These are phyloP conservation scores for Gigaspora rosea DNA, from an alignment of 192 early-diverging fungal genomes.

Conservation along the genomic window DNA sequence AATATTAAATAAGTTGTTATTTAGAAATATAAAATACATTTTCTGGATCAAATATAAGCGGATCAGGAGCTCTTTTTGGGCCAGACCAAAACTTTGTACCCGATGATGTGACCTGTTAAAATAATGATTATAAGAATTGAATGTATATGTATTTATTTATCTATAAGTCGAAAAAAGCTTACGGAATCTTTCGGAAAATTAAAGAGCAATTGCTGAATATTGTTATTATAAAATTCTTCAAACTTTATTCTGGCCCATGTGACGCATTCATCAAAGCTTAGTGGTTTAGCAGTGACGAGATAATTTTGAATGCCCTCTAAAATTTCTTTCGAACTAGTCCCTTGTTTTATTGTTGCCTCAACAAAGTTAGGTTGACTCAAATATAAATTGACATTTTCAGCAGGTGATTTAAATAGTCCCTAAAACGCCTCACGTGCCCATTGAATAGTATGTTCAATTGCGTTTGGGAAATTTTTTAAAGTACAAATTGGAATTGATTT, in stretches of 20 bases:
- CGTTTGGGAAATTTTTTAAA: constrained; percentile 88
- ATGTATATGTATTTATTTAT: neutral
- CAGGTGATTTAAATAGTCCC: constrained; percentile 87
- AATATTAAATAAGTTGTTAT: constrained; percentile 4
- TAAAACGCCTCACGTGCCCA: constrained; percentile 99
- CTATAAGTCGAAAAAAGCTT: neutral
- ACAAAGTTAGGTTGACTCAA: constrained; percentile 85
- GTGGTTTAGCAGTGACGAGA: constrained; percentile 77
- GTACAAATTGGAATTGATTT: constrained; percentile 92
- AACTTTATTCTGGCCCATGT: constrained; percentile 90
- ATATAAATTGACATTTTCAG: constrained; percentile 94
- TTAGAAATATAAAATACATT: constrained; percentile 48
- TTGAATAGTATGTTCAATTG: constrained; percentile 86
- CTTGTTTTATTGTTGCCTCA: constrained; percentile 74
- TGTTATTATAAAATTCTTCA: constrained; percentile 92
- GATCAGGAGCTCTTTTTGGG: constrained; percentile 91
- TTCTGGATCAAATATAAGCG: constrained; percentile 77
- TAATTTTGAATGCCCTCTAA: constrained; percentile 75
- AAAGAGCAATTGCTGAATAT: constrained; percentile 91
- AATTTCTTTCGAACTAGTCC: constrained; percentile 75
- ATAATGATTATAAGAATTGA: constrained; percentile 5
- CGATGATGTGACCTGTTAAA: constrained; percentile 68
- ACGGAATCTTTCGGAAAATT: constrained; percentile 95
- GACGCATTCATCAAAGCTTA: constrained; percentile 90
- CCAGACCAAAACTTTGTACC: constrained; percentile 97